A percentile compares a stretch with the other conserved stretches of the same genome.
These are phyloP conservation scores for Coemansia sp. DNA, from an alignment of 192 early-diverging fungal genomes.

Conservation along the genomic window DNA sequence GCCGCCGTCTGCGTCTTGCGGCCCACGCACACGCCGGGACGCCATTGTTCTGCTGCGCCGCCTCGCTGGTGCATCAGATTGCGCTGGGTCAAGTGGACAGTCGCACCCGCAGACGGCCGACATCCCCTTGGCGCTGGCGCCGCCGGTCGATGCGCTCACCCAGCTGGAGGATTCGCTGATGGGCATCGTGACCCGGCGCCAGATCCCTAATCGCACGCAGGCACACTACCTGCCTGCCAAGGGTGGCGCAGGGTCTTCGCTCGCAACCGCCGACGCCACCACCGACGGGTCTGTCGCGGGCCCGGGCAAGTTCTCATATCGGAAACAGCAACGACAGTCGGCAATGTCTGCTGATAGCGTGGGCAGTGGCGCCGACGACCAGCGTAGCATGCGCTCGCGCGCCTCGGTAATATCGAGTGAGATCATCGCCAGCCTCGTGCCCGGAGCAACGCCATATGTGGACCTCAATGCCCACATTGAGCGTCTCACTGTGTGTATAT, in stretches of 20 bases:
- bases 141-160: slow-evolving; percentile 23
- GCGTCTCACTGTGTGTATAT: slow-evolving; percentile 39
- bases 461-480: slow-evolving; percentile 44
- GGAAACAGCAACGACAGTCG: slow-evolving; percentile 36
- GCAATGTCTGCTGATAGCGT: slow-evolving; percentile 14
- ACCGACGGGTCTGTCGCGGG: slow-evolving; percentile 8
- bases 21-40: slow-evolving; percentile 24
- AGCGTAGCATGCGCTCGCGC: slow-evolving; percentile 30
- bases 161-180: slow-evolving; percentile 35
- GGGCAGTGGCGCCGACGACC: slow-evolving; percentile 30
- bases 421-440: slow-evolving; percentile 2
- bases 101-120: neutral
- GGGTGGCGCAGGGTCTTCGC: slow-evolving; percentile 34
- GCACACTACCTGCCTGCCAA: slow-evolving; percentile 5
- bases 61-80: slow-evolving; percentile 2
- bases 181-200: slow-evolving; percentile 32
- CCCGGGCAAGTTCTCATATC: slow-evolving; percentile 24
- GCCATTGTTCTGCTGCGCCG: slow-evolving; percentile 26
- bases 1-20: neutral
- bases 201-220: slow-evolving; percentile 35
- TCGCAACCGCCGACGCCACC: slow-evolving; percentile 18
- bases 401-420: slow-evolving; percentile 28
- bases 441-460: slow-evolving; percentile 22
- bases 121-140: slow-evolving; percentile 29
- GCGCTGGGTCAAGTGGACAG: neutral